phyloP scores from a whole-genome alignment of 805 yeast species.

The Danielozyma ontarioensis region DNA sequence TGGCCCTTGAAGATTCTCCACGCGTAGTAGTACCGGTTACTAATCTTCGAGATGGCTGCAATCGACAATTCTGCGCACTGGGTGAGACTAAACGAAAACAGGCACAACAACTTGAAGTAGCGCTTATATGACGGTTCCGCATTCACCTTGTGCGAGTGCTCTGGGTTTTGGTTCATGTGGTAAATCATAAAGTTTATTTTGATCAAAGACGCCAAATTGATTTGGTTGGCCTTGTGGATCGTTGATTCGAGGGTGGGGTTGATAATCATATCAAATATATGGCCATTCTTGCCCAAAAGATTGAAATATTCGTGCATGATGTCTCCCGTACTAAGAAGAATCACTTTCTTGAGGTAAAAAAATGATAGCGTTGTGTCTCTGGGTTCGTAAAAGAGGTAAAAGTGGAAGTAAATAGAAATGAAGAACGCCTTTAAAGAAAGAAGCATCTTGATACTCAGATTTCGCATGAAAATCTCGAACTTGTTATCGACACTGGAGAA shows the following conservation, averaged over 20 bases:
- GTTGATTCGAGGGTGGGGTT: slow-evolving; percentile 12
- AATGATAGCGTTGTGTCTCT: slow-evolving; percentile 6
- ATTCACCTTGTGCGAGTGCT: slow-evolving; percentile 13
- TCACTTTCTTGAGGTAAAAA: slow-evolving; percentile 11
- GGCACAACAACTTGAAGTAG: slow-evolving; percentile 9
- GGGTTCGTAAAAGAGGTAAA: slow-evolving; percentile 12
- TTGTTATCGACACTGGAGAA: no score
- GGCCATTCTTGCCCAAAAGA: slow-evolving; percentile 11
- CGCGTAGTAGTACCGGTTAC: slow-evolving; percentile 37
- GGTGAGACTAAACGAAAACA: slow-evolving; percentile 10
- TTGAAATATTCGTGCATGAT: slow-evolving; percentile 13
- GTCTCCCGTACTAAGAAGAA: slow-evolving; percentile 10
- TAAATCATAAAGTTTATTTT: slow-evolving; percentile 25
- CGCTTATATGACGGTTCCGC: slow-evolving; percentile 4
- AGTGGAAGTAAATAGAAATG: slow-evolving; percentile 12
- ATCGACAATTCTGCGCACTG: slow-evolving; percentile 1
- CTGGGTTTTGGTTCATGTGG: slow-evolving; percentile 13
- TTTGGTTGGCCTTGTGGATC: slow-evolving; percentile 23
- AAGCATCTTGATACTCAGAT: slow-evolving; percentile 10
- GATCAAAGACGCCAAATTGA: slow-evolving; percentile 24
- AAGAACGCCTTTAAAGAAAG: slow-evolving; percentile 10
- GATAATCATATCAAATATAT: slow-evolving; percentile 17
- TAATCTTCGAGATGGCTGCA: background rate
- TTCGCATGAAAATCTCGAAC: slow-evolving; percentile 8
- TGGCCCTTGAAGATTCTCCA: slow-evolving; percentile 42